Conservation (phyloP, 176 grass and related monocot genomes). For the Lolium multiflorum region DNA sequence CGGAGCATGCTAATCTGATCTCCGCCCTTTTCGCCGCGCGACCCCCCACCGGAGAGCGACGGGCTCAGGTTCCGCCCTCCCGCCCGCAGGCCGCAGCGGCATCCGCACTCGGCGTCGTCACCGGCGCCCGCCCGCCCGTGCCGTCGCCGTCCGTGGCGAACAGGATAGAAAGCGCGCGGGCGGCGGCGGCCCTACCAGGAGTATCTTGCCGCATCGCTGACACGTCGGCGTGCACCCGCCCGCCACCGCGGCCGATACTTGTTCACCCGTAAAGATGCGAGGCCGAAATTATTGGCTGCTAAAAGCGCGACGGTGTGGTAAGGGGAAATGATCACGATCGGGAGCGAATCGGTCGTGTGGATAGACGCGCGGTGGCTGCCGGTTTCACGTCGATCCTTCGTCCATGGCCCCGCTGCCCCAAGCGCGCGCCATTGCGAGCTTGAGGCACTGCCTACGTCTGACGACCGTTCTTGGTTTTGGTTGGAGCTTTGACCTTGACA, state of each 20-base stretch:
- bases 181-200: neutral
- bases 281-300: conserved; percentile 14
- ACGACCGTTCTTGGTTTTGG: neutral
- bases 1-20: conserved; percentile 19
- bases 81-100: neutral
- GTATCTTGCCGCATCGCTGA: conserved; percentile 1
- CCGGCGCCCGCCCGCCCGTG: conserved; percentile 11
- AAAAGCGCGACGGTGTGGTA: neutral
- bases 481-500: neutral
- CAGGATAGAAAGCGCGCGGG: conserved; percentile 45
- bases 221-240: conserved; percentile 35
- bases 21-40: neutral
- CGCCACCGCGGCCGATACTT: neutral
- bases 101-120: conserved; percentile 22
- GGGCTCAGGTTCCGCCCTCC: neutral
- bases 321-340: conserved; percentile 17
- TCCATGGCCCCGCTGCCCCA: neutral
- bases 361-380: conserved; percentile 27
- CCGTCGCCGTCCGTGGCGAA: conserved; percentile 21
- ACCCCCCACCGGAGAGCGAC: neutral
- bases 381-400: conserved; percentile 45
- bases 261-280: neutral
- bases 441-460: neutral
- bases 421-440: neutral
- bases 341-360: conserved; percentile 39